phyloP scores from a whole-genome alignment of 768 basidiomycete genomes.

The Neoboletus magnificus region DNA sequence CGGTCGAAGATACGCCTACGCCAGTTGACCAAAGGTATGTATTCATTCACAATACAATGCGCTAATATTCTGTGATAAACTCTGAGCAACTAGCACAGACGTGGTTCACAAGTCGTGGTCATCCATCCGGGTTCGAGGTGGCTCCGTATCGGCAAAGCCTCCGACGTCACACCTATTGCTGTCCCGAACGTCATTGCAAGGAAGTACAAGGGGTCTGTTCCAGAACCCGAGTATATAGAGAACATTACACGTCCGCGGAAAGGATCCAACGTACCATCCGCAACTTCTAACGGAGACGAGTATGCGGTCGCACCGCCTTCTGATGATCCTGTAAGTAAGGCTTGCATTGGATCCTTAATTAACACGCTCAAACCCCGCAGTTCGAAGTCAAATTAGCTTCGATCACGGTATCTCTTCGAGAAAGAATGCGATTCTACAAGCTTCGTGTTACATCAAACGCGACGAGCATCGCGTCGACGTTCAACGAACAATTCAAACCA shows the following conservation, averaged over 20 bases:
- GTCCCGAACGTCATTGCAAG: constrained; percentile 75
- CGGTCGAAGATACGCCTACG: constrained; percentile 37
- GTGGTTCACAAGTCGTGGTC: constrained; percentile 75
- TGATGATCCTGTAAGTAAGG: constrained; percentile 59
- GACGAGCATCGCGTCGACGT: constrained; percentile 65
- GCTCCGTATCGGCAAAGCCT: constrained; percentile 71
- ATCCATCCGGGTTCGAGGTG: constrained; percentile 77
- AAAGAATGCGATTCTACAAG: constrained; percentile 85
- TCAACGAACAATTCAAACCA: constrained; percentile 80
- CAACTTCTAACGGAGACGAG: constrained; percentile 43
- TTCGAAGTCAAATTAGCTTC: constrained; percentile 75
- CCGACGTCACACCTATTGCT: constrained; percentile 66
- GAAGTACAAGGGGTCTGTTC: constrained; percentile 46
- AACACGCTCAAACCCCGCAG: constrained; percentile 34
- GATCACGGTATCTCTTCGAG: constrained; percentile 68
- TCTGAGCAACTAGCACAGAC: constrained; percentile 42
- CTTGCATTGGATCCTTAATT: neutral
- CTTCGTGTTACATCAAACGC: constrained; percentile 71
- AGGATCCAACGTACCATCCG: constrained; percentile 23
- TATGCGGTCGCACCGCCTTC: constrained; percentile 44
- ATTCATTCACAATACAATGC: constrained; percentile 3
- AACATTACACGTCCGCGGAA: constrained; percentile 55
- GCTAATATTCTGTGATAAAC: constrained; percentile 20
- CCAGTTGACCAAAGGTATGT: constrained; percentile 48
- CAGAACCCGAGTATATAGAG: constrained; percentile 43